These are phyloP conservation scores for Collybia mongolica DNA, from an alignment of 768 basidiomycete genomes.

Conservation along the genomic window DNA sequence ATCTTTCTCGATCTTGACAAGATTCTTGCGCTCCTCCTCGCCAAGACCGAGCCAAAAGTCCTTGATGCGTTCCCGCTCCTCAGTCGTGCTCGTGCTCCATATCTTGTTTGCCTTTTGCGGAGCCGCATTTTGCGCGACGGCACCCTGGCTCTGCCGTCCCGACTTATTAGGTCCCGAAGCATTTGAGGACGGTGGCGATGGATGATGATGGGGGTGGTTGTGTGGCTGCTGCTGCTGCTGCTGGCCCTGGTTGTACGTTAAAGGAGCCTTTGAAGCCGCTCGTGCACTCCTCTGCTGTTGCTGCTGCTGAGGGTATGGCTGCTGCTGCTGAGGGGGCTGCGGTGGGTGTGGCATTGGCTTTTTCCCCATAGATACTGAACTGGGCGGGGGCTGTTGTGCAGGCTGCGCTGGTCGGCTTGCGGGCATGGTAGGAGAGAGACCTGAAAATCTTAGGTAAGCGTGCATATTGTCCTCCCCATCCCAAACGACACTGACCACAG, in stretches of 20 bases:
- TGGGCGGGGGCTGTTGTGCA: slow-evolving; percentile 48
- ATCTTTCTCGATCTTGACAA: slow-evolving; percentile 98
- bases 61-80: slow-evolving; percentile 96
- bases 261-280: slow-evolving; percentile 46
- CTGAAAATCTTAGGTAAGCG: slow-evolving; percentile 26
- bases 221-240: slow-evolving; percentile 35
- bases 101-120: slow-evolving; percentile 73
- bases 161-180: slow-evolving; percentile 27
- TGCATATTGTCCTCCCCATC: not conserved
- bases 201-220: slow-evolving; percentile 34
- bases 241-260: slow-evolving; percentile 30
- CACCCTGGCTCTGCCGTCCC: slow-evolving; percentile 33
- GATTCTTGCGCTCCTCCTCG: slow-evolving; percentile 85
- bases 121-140: slow-evolving; percentile 27
- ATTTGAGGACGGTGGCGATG: slow-evolving; percentile 48
- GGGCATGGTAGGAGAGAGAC: slow-evolving; percentile 23
- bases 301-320: slow-evolving; percentile 21
- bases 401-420: slow-evolving; percentile 18
- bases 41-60: slow-evolving; percentile 96
- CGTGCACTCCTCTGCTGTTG: slow-evolving; percentile 43
- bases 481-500: not conserved
- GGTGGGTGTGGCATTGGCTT: slow-evolving; percentile 81
- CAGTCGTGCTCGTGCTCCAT: slow-evolving; percentile 89
- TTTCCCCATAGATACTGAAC: slow-evolving; percentile 87
- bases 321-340: slow-evolving; percentile 33